These are phyloP conservation scores for Populus deltoides DNA, from an alignment of 345 rosid genomes.

Conservation along the genomic window DNA sequence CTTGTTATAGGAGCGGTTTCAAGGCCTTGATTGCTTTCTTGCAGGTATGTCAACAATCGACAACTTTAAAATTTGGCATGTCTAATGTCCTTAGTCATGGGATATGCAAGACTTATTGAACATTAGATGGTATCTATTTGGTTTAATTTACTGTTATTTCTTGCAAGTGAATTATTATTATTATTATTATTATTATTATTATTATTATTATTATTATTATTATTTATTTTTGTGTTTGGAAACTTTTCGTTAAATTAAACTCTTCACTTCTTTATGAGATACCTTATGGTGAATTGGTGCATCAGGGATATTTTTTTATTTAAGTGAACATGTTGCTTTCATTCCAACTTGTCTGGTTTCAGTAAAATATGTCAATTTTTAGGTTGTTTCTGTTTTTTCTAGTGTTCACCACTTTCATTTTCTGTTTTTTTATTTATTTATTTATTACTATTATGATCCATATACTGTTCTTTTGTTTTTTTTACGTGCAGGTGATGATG, in stretches of 20 bases:
- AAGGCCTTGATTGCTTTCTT: constrained; percentile 92
- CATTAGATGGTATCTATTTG: neutral
- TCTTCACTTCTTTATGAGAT: neutral
- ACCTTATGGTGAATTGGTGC: neutral
- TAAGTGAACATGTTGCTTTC: no score
- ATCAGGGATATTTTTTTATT: neutral
- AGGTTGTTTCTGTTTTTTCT: neutral
- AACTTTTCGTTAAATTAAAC: neutral
- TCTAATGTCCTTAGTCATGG: neutral
- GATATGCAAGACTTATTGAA: neutral
- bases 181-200: no score
- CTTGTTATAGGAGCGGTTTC: constrained; percentile 62
- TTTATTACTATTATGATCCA: neutral
- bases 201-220: no score
- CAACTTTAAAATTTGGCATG: neutral
- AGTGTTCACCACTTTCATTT: neutral
- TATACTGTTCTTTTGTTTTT: neutral
- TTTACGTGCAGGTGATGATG: constrained; percentile 73
- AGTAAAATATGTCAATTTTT: neutral
- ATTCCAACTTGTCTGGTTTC: neutral
- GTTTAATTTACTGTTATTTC: neutral
- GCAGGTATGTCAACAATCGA: constrained; percentile 45
- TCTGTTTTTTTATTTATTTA: neutral
- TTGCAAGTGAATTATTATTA: neutral
- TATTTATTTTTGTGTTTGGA: neutral